Base-by-base conservation (phyloP, 2,329 filamentous ascomycete genomes). In the Fusarium nematophilum region DNA sequence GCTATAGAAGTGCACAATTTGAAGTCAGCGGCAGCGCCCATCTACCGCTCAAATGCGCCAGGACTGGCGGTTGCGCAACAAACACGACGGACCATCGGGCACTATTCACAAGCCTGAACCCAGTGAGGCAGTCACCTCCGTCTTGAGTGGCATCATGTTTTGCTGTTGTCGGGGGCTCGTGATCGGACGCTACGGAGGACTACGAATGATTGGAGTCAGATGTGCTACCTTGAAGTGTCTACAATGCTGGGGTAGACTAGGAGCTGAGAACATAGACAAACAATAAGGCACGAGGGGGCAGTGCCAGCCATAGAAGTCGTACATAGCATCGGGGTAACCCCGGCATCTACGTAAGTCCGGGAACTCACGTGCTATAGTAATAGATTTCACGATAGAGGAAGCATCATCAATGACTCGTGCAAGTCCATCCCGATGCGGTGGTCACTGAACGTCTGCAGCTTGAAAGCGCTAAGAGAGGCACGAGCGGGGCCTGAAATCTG, bases 81-180 rank as follows among this genome's bases (percentile, higher is more conserved):
- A 73, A 73, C 52, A 69, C 71, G 50, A 73, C 70, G n/a, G 64
- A 70, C 29, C 62, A 73, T 33, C 62, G 48, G 31, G 57, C 67
- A 4, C 54, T 57, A 15, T 76, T 74, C 61, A 68, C 66, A 42
- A 74, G 72, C 44, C 48, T 76, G 26, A 64, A 69, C 44, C 73
- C 73, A 4, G 64, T 68, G 23, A 61, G 43, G n/a, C 38, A 48
- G 15, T 36, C 53, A 11, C 62, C 62, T 30, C 49, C 54, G 17
- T 46, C 50, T 5, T 64, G 40, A 14, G 25, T 8, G 15, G 6
- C 26, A 10, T 17, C 9, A 33, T 26, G 43, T 18, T 38, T 30
- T 18, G 29, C 33, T 26, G 15, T 21, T 21, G 33, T 9, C 9
- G 13, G 21, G 30, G 31, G 14, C 51, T 49, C 10, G 46, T 64